phyloP scores from a whole-genome alignment of 129 eudicot genomes.

The Helianthus annuus region DNA sequence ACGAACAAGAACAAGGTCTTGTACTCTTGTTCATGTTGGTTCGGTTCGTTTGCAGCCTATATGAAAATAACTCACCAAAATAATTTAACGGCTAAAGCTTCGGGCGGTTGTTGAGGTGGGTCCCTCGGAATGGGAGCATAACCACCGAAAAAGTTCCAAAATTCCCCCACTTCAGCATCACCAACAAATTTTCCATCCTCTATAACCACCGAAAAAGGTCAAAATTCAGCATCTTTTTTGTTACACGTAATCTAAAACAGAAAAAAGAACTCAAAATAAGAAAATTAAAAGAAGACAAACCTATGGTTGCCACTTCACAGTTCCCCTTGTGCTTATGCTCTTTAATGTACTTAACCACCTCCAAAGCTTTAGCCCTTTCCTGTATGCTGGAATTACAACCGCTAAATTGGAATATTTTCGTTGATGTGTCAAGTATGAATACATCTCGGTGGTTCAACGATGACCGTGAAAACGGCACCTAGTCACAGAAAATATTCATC shows the following conservation, averaged over 20 bases:
- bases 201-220: conserved; percentile 29
- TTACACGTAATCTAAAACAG: background rate
- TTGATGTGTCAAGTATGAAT: conserved; percentile 69
- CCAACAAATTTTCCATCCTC: conserved; percentile 84
- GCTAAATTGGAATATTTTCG: conserved; percentile 61
- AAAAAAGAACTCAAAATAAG: background rate
- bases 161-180: conserved; percentile 80
- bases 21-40: too few relatives aligned
- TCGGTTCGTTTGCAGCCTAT: too few relatives aligned
- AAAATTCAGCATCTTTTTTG: background rate
- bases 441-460: conserved; percentile 82
- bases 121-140: conserved; percentile 82
- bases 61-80: conserved; percentile 51
- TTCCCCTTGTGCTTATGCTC: conserved; percentile 65
- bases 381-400: conserved; percentile 74
- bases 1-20: too few relatives aligned
- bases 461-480: conserved; percentile 73
- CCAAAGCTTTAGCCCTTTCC: conserved; percentile 83
- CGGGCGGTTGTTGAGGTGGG: conserved; percentile 37
- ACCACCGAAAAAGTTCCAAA: conserved; percentile 84
- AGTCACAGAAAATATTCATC: conserved; percentile 22
- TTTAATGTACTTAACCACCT: conserved; percentile 72
- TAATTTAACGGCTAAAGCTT: conserved; percentile 40
- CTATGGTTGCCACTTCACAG: conserved; percentile 71
- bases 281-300: conserved; percentile 32